phyloP scores from a whole-genome alignment of 176 grass and related monocot genomes.

The Hsuehochloa calcarea region DNA sequence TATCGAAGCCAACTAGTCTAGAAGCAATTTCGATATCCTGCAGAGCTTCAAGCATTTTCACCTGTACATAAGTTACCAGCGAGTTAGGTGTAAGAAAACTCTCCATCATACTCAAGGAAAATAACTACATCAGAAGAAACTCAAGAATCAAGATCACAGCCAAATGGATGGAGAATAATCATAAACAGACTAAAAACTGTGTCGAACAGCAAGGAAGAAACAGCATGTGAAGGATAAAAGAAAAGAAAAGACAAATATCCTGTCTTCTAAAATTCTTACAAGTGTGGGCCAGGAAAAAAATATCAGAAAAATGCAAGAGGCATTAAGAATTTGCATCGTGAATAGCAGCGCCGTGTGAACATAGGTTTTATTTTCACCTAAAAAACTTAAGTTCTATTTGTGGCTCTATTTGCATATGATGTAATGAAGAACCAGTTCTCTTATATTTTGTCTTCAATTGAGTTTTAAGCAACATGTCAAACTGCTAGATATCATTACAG shows the following conservation, averaged over 20 bases:
- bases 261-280: neutral
- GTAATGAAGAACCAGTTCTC: neutral
- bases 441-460: neutral
- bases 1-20: constrained; percentile 82
- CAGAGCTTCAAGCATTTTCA: constrained; percentile 96
- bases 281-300: neutral
- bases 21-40: constrained; percentile 99
- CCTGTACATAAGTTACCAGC: constrained; percentile 40
- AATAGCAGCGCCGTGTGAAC: neutral
- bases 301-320: neutral
- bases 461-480: neutral
- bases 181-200: neutral
- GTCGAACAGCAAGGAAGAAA: neutral
- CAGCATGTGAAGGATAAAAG: neutral
- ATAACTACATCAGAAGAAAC: neutral
- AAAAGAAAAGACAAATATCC: neutral
- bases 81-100: constrained; percentile 17
- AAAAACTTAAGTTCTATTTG: neutral
- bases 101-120: constrained; percentile 19
- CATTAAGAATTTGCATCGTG: constrained; percentile 8
- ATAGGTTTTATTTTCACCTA: neutral
- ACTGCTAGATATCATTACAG: neutral
- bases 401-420: neutral
- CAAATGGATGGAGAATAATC: neutral
- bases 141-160: neutral